These are phyloP conservation scores for Globisporangium echinulatum DNA, from an alignment of 352 stramenopile species.

Conservation along the genomic window DNA sequence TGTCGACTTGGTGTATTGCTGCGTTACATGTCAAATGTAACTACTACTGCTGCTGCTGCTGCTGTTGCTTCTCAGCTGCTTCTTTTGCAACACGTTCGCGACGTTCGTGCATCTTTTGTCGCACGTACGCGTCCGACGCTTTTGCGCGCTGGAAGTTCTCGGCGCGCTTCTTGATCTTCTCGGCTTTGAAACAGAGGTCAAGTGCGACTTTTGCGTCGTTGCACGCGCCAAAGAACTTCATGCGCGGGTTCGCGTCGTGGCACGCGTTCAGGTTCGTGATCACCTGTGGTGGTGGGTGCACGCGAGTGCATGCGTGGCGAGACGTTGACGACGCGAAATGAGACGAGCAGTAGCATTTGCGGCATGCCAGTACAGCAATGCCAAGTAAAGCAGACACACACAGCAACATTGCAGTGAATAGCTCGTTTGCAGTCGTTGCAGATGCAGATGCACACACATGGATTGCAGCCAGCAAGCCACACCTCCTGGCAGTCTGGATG, in stretches of 20 bases:
- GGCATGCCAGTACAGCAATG: not conserved
- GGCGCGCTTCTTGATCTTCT: slow-evolving; percentile 56
- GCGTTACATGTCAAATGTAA: not conserved
- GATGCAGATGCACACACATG: not conserved
- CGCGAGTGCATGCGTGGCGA: not conserved
- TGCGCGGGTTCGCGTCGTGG: slow-evolving; percentile 65
- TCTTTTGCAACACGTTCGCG: slow-evolving; percentile 32
- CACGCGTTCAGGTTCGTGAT: slow-evolving; percentile 61
- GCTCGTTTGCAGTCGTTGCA: too few relatives aligned
- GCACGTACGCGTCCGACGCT: slow-evolving; percentile 61
- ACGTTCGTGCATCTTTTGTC: slow-evolving; percentile 70
- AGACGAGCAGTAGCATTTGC: too few relatives aligned
- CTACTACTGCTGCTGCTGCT: slow-evolving; percentile 4
- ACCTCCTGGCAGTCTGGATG: slow-evolving; percentile 79
- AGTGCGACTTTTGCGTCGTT: slow-evolving; percentile 65
- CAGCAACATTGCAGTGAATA: too few relatives aligned
- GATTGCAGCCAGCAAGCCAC: slow-evolving; percentile 7
- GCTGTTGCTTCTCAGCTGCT: slow-evolving; percentile 4
- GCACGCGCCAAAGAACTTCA: slow-evolving; percentile 76
- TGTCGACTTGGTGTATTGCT: not conserved
- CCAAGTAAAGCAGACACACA: not conserved
- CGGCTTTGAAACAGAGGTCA: slow-evolving; percentile 71
- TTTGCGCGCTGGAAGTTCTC: slow-evolving; percentile 63
- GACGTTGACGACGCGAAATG: too few relatives aligned
- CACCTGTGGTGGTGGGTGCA: slow-evolving; percentile 26